phyloP scores from a whole-genome alignment of 2,329 filamentous ascomycete genomes.

The Aspergillus fijiensis region DNA sequence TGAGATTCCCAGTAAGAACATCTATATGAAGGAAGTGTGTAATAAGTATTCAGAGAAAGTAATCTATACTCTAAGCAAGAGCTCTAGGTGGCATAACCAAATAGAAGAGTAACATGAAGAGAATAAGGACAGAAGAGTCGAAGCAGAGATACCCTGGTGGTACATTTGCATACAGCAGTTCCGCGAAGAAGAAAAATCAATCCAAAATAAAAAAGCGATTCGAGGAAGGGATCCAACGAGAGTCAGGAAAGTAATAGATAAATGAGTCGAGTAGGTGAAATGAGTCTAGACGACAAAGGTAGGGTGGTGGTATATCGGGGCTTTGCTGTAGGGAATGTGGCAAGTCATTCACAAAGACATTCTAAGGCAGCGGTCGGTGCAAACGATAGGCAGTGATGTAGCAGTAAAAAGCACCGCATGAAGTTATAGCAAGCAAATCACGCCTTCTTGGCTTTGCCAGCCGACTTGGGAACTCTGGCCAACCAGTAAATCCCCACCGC shows the following conservation, averaged over 20 bases:
- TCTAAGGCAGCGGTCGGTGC: background rate
- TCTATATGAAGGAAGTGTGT: too few species aligned
- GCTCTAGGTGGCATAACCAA: background rate
- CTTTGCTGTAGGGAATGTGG: too few species aligned
- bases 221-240: background rate
- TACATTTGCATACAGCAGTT: background rate
- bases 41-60: background rate
- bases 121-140: background rate
- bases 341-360: too few species aligned
- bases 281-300: too few species aligned
- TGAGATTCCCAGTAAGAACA: too few species aligned
- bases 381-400: background rate
- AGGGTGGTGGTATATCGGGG: too few species aligned
- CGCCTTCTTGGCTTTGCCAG: conserved; percentile 28
- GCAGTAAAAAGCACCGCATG: background rate
- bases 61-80: background rate
- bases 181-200: background rate
- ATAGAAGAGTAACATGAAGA: background rate
- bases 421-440: background rate
- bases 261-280: too few species aligned
- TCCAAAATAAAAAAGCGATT: background rate
- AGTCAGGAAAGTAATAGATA: background rate
- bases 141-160: background rate
- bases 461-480: conserved; percentile 51
- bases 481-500: conserved; percentile 63